phyloP scores from a whole-genome alignment of 768 basidiomycete genomes.

The Boletus bicolor region DNA sequence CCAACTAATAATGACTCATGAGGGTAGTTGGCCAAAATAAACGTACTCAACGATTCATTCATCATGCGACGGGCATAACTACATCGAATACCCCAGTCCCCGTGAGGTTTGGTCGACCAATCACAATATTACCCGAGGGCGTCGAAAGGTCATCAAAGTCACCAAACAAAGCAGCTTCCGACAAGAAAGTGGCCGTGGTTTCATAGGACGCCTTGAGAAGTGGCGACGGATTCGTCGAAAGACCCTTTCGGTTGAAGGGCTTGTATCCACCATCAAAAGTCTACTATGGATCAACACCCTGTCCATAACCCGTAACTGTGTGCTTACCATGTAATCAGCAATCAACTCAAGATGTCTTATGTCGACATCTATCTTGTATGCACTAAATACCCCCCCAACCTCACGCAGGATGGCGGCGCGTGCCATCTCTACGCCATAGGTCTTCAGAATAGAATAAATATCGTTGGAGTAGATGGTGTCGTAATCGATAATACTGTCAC shows the following conservation, averaged over 20 bases:
- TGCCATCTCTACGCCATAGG: slow-evolving; percentile 97
- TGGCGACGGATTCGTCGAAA: slow-evolving; percentile 90
- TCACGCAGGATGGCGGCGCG: slow-evolving; percentile 87
- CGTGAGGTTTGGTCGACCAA: slow-evolving; percentile 82
- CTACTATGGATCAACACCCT: slow-evolving; percentile 38
- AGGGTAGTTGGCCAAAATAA: too few relatives aligned
- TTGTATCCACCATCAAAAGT: slow-evolving; percentile 98
- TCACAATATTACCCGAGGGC: slow-evolving; percentile 88
- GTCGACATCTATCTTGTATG: slow-evolving; percentile 95
- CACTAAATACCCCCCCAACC: slow-evolving; percentile 87
- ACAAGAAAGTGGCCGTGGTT: slow-evolving; percentile 89
- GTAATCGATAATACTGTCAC: slow-evolving; percentile 65
- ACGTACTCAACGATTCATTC: too few relatives aligned
- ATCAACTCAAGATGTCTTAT: slow-evolving; percentile 92
- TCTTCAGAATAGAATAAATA: slow-evolving; percentile 84
- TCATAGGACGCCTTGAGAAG: slow-evolving; percentile 97
- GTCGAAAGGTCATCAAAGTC: slow-evolving; percentile 92
- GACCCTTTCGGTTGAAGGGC: slow-evolving; percentile 96
- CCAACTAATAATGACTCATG: not conserved
- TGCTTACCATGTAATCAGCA: slow-evolving; percentile 96
- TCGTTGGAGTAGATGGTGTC: slow-evolving; percentile 91
- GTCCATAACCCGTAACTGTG: not conserved
- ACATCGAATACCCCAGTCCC: slow-evolving; percentile 97
- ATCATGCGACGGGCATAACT: slow-evolving; percentile 46
- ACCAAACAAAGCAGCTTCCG: slow-evolving; percentile 90